A percentile compares a stretch with the other conserved stretches of the same genome.
Conservation (phyloP, 305 asterid genomes). For the Fraxinus sp. region DNA sequence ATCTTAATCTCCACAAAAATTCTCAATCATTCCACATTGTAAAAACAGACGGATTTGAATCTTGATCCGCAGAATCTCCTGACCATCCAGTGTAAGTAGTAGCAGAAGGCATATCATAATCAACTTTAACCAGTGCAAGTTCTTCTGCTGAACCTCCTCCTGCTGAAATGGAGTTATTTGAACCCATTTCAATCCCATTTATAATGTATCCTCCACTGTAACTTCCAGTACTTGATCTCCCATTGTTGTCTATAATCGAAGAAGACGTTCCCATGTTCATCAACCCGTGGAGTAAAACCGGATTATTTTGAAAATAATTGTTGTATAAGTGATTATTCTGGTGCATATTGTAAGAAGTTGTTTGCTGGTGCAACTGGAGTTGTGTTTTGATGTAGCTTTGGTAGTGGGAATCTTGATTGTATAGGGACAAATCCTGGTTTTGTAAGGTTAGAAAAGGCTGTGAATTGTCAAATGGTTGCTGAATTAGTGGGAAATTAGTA, state of each 20-base stretch:
- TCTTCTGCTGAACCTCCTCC: slow-evolving; percentile 47
- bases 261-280: slow-evolving; percentile 50
- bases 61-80: slow-evolving; percentile 55
- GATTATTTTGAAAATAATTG: slow-evolving; percentile 48
- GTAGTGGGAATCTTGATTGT: slow-evolving; percentile 40
- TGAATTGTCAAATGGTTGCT: slow-evolving; percentile 38
- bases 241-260: slow-evolving; percentile 37
- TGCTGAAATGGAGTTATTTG: slow-evolving; percentile 32
- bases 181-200: slow-evolving; percentile 31
- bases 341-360: slow-evolving; percentile 19
- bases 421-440: slow-evolving; percentile 45
- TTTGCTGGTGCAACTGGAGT: slow-evolving; percentile 54
- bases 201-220: slow-evolving; percentile 47
- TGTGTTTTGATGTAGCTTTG: slow-evolving; percentile 57
- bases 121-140: slow-evolving; percentile 59
- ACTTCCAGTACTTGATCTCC: slow-evolving; percentile 42
- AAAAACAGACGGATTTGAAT: slow-evolving; percentile 53
- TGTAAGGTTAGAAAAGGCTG: slow-evolving; percentile 54
- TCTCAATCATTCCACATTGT: slow-evolving; percentile 76
- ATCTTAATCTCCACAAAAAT: background rate
- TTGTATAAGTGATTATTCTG: slow-evolving; percentile 36
- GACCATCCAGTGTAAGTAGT: slow-evolving; percentile 60
- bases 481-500: slow-evolving; percentile 46
- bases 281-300: slow-evolving; percentile 51
- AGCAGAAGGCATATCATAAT: slow-evolving; percentile 49